These are phyloP conservation scores for Hypericum androsaemum DNA, from an alignment of 345 rosid genomes.

Conservation along the genomic window DNA sequence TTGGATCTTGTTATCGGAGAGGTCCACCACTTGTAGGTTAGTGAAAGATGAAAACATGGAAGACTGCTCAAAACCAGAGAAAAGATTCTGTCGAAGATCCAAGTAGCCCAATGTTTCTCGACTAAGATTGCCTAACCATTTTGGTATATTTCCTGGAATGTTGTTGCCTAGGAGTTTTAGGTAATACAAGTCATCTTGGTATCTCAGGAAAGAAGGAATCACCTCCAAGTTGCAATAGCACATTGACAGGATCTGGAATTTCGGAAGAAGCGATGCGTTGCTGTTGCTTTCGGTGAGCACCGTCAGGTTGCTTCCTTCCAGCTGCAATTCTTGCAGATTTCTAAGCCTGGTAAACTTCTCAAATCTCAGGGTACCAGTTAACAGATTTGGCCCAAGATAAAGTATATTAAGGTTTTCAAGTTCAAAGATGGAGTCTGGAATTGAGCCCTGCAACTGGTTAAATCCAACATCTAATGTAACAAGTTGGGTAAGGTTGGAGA, in stretches of 20 bases:
- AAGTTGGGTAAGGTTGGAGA: conserved; percentile 9
- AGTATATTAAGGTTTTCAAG: background rate
- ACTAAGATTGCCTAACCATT: conserved; percentile 11
- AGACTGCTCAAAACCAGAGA: conserved; percentile 11
- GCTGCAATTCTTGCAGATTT: accelerated
- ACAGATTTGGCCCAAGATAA: conserved; percentile 1
- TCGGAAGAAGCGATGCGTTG: background rate
- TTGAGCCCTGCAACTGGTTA: conserved; percentile 15
- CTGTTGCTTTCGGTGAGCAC: background rate
- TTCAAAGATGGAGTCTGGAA: conserved; percentile 9
- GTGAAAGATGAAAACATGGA: background rate
- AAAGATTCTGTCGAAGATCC: conserved; percentile 9
- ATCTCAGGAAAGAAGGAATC: conserved; percentile 14
- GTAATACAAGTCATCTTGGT: no score
- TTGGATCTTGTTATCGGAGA: no score
- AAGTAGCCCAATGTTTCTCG: accelerated
- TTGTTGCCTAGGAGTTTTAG: conserved; percentile 13
- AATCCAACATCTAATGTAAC: accelerated
- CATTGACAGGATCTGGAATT: background rate
- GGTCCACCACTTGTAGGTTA: no score
- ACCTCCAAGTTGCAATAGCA: conserved; percentile 11
- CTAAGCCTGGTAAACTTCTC: background rate
- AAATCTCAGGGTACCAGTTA: conserved; percentile 10
- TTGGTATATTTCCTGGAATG: conserved; percentile 12
- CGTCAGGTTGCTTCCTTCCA: conserved; percentile 11